These are phyloP conservation scores for Thielaviopsis euricoi DNA, from an alignment of 2,329 filamentous ascomycete genomes.

Conservation along the genomic window DNA sequence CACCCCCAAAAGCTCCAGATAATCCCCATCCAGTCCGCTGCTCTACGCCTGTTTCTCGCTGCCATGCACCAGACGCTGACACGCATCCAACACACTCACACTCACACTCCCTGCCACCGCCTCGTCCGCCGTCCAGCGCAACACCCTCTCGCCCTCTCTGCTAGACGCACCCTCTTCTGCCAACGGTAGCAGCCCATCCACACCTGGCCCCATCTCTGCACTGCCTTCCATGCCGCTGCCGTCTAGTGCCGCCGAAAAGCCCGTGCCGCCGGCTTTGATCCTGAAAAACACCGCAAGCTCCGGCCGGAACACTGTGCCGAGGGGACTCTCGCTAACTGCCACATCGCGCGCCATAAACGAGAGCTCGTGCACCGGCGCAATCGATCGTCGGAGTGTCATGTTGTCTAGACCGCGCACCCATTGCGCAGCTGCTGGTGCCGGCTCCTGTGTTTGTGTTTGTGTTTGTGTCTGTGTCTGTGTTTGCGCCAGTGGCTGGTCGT, in stretches of 20 bases:
- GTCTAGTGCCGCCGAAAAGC: no score
- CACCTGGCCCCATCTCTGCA: no score
- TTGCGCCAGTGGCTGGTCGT: not conserved
- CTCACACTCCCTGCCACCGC: not conserved
- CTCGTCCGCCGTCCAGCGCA: not conserved
- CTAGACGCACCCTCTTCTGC: not conserved
- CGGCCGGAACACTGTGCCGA: no score
- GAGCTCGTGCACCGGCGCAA: not conserved
- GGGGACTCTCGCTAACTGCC: not conserved
- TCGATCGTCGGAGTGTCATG: not conserved
- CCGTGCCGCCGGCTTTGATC: not conserved
- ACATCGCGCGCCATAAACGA: not conserved
- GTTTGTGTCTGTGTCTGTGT: not conserved
- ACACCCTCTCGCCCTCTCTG: not conserved
- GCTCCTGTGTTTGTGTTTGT: no score
- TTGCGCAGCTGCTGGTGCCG: not conserved
- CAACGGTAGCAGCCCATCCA: not conserved
- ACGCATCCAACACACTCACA: conserved; percentile 1
- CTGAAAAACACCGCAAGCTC: not conserved
- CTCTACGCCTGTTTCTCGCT: not conserved
- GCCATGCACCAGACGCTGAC: not conserved
- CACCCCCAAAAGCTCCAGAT: no score
- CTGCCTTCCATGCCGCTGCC: no score
- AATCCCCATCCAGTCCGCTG: not conserved
- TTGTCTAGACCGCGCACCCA: not conserved